Evolutionary conservation across 441 rosid species (phyloP).

Genomic region (Daphne laureola): DNA sequence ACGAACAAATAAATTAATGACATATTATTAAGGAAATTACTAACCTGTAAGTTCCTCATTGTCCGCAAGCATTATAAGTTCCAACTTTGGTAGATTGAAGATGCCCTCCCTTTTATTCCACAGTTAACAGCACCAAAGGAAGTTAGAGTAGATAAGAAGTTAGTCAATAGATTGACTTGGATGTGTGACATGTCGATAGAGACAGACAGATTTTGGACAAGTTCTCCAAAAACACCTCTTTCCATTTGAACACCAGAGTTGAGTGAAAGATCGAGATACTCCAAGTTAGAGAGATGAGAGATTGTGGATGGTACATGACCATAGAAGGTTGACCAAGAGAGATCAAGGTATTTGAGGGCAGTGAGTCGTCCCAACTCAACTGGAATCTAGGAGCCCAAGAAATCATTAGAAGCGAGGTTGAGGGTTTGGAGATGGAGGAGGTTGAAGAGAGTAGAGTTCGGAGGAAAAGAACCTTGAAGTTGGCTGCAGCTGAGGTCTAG

Average conservation of each 20-base stretch:
- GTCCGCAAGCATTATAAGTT: background rate
- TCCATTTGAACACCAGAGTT: background rate
- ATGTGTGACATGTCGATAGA: slow-evolving; percentile 6
- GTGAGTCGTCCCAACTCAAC: background rate
- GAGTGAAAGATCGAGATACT: slow-evolving; percentile 5
- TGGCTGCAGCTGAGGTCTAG: slow-evolving; percentile 12
- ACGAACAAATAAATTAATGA: slow-evolving; percentile 4
- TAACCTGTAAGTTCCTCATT: slow-evolving; percentile 3
- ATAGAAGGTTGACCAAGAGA: background rate
- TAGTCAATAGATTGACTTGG: background rate
- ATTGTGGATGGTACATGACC: slow-evolving; percentile 4
- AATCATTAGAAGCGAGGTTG: slow-evolving; percentile 10
- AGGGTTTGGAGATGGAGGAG: slow-evolving; percentile 5
- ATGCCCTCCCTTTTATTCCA: slow-evolving; percentile 9
- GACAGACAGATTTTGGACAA: slow-evolving; percentile 9
- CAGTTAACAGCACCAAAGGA: background rate
- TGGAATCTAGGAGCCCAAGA: background rate
- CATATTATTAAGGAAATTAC: slow-evolving; percentile 12
- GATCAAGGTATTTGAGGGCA: background rate
- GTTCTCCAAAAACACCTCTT: background rate
- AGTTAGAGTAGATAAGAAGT: slow-evolving; percentile 8
- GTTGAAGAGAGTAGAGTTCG: background rate
- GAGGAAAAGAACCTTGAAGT: slow-evolving; percentile 6
- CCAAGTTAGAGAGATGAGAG: background rate
- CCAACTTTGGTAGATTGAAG: slow-evolving; percentile 17